phyloP scores from a whole-genome alignment of 306 rosid genomes.

The Prinsepia uniflora region DNA sequence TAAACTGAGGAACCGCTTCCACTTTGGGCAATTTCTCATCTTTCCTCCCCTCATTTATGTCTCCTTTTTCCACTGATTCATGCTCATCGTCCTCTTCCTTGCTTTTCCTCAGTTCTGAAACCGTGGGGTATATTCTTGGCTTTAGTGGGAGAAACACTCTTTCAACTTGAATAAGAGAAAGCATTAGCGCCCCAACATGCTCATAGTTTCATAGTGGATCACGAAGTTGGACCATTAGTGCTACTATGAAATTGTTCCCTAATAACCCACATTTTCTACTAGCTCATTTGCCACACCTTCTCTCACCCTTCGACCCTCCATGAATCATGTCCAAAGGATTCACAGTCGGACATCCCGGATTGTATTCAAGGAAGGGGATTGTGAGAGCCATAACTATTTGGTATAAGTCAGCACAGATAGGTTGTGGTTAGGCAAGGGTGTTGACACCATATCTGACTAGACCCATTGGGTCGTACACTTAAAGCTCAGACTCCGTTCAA shows the following conservation, averaged over 20 bases:
- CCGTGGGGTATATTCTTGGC: constrained; percentile 52
- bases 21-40: constrained; percentile 44
- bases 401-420: too few relatives aligned
- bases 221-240: constrained; percentile 87
- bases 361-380: too few relatives aligned
- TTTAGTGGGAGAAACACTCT: constrained; percentile 78
- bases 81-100: constrained; percentile 43
- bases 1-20: constrained; percentile 62
- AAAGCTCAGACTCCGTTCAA: too few relatives aligned
- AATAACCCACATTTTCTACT: constrained; percentile 62
- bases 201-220: constrained; percentile 83
- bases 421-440: too few relatives aligned
- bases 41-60: constrained; percentile 34
- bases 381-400: too few relatives aligned
- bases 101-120: constrained; percentile 39
- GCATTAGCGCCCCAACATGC: constrained; percentile 88
- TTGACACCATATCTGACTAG: too few relatives aligned
- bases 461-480: too few relatives aligned
- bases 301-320: constrained; percentile 53
- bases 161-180: constrained; percentile 82
- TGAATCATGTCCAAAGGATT: constrained; percentile 56
- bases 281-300: constrained; percentile 50
- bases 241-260: constrained; percentile 82
- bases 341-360: too few relatives aligned
- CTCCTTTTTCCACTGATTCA: constrained; percentile 36